Conservation (phyloP, 2,329 filamentous ascomycete species). For the Monosporascus sp. region DNA sequence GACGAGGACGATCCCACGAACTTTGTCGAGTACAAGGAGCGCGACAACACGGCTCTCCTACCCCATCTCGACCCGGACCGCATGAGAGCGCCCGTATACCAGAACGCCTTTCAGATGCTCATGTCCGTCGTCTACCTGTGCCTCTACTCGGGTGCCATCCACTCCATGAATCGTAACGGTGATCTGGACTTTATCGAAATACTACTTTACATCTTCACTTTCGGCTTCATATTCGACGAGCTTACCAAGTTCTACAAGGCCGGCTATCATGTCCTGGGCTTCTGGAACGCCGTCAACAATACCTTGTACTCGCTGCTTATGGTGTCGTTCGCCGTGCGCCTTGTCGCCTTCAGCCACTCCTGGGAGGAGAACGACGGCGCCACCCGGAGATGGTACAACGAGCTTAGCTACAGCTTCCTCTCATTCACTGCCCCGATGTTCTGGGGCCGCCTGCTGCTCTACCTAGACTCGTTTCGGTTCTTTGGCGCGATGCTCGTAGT, state of each 20-base stretch:
- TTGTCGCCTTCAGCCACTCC: slow-evolving; percentile 68
- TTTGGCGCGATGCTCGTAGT: slow-evolving; percentile 98
- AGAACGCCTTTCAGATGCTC: slow-evolving; percentile 83
- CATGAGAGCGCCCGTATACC: slow-evolving; percentile 87
- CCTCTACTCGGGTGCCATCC: slow-evolving; percentile 87
- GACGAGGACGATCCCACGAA: slow-evolving; percentile 85
- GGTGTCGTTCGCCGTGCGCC: slow-evolving; percentile 71
- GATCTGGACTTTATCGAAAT: slow-evolving; percentile 81
- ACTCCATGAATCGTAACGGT: slow-evolving; percentile 81
- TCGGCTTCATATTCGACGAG: slow-evolving; percentile 88
- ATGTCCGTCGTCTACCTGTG: slow-evolving; percentile 78
- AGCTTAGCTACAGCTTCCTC: slow-evolving; percentile 86
- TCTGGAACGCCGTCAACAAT: slow-evolving; percentile 95
- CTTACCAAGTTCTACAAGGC: slow-evolving; percentile 88
- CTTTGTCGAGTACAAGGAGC: slow-evolving; percentile 82
- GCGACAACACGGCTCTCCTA: slow-evolving; percentile 72
- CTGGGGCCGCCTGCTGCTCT: slow-evolving; percentile 87
- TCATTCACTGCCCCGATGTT: slow-evolving; percentile 95
- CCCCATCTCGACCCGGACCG: slow-evolving; percentile 87
- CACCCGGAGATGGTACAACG: slow-evolving; percentile 62
- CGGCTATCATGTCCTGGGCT: slow-evolving; percentile 82
- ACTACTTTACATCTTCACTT: slow-evolving; percentile 82
- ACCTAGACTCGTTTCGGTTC: slow-evolving; percentile 89
- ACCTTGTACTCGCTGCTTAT: slow-evolving; percentile 74
- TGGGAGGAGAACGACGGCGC: slow-evolving; percentile 31